These are phyloP conservation scores for Asterophora lycoperdoides DNA, from an alignment of 768 basidiomycete genomes.

Conservation along the genomic window DNA sequence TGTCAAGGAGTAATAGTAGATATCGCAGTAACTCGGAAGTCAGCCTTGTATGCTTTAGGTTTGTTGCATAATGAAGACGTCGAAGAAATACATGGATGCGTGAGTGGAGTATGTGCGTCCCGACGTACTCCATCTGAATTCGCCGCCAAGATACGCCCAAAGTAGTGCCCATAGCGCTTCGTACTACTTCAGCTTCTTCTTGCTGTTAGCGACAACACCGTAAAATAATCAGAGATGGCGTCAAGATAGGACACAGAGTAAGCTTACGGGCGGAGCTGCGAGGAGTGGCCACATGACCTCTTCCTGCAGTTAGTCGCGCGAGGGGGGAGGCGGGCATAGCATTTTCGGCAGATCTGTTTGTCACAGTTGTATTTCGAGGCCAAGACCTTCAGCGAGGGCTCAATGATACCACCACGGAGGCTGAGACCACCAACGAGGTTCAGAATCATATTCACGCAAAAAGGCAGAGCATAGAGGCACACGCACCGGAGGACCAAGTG, in stretches of 20 bases:
- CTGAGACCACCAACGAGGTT: constrained; percentile 30
- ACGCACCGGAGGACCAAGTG: constrained; percentile 92
- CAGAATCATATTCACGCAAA: background rate
- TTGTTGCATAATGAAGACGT: background rate
- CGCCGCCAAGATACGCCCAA: background rate
- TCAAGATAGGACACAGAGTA: no score
- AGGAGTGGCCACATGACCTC: constrained; percentile 86
- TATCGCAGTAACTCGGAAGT: background rate
- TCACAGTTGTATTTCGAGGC: constrained; percentile 99
- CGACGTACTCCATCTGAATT: background rate
- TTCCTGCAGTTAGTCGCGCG: constrained; percentile 99
- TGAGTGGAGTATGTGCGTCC: constrained; percentile 1
- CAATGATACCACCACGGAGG: constrained; percentile 97
- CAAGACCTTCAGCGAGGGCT: constrained; percentile 96
- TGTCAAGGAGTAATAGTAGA: no score
- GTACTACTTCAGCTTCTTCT: constrained; percentile 23
- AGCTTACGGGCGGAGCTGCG: constrained; percentile 86
- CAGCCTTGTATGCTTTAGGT: background rate
- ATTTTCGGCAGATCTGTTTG: constrained; percentile 99
- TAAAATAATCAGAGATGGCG: background rate
- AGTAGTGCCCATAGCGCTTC: background rate
- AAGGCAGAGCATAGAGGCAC: background rate
- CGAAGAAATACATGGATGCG: constrained; percentile 5
- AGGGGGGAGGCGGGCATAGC: constrained; percentile 98
- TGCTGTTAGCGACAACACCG: constrained; percentile 7